Evolutionary conservation across 805 yeast genomes (phyloP).

Genomic region (Starmerella gropengiesseri): DNA sequence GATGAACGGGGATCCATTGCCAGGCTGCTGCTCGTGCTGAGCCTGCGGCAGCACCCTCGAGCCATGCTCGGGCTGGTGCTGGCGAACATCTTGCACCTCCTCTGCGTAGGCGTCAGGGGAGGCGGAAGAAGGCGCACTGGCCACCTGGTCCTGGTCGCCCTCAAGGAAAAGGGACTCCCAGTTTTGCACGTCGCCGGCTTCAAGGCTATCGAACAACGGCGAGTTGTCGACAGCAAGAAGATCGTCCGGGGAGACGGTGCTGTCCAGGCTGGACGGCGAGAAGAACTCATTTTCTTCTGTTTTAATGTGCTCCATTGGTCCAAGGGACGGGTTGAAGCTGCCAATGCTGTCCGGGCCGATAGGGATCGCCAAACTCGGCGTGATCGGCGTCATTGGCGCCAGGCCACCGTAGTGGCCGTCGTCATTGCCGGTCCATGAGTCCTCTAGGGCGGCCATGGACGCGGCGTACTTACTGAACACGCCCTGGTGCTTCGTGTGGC

Average conservation of each 20-base stretch:
- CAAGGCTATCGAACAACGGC: constrained; percentile 28
- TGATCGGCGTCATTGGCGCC: constrained; percentile 17
- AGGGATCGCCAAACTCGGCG: constrained; percentile 11
- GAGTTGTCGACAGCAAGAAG: constrained; percentile 21
- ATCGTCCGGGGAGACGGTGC: constrained; percentile 22
- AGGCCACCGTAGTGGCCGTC: background rate
- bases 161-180: constrained; percentile 23
- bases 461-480: constrained; percentile 30
- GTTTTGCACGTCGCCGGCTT: constrained; percentile 16
- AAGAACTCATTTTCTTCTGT: constrained; percentile 9
- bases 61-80: too few relatives aligned
- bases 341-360: background rate
- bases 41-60: background rate
- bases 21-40: background rate
- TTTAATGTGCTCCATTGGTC: background rate
- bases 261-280: constrained; percentile 18
- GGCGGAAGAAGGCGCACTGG: too few relatives aligned
- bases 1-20: background rate
- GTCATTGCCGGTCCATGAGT: constrained; percentile 23
- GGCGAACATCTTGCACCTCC: too few relatives aligned
- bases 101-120: background rate
- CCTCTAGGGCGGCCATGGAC: constrained; percentile 25
- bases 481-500: constrained; percentile 25
- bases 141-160: constrained; percentile 3
- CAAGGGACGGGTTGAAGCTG: constrained; percentile 1